Percentiles rank a stretch among this genome's conserved stretches.
Evolutionary conservation across 176 grass and related monocot genomes (phyloP).

Genomic region (Urochloa ruziziensis): DNA sequence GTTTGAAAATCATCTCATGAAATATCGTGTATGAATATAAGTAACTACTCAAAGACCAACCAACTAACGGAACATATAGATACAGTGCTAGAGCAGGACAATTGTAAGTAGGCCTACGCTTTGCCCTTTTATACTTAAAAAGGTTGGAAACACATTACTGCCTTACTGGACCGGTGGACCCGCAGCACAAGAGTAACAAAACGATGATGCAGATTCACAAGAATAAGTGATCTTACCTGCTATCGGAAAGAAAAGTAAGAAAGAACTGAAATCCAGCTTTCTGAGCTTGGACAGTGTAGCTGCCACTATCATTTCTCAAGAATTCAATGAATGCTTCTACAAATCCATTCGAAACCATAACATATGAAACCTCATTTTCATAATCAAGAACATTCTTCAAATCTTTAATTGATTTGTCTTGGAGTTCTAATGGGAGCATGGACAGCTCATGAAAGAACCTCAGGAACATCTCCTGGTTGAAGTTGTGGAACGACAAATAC

Average conservation of each 20-base stretch:
- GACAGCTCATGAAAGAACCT: slow-evolving; percentile 68
- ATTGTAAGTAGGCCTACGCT: not conserved
- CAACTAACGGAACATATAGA: not conserved
- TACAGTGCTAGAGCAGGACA: not conserved
- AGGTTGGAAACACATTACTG: not conserved
- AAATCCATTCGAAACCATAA: slow-evolving; percentile 81
- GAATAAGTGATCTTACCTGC: slow-evolving; percentile 51
- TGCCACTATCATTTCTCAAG: slow-evolving; percentile 52
- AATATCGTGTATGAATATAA: not conserved
- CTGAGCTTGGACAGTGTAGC: slow-evolving; percentile 44
- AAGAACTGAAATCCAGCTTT: slow-evolving; percentile 66
- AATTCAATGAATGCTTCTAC: slow-evolving; percentile 70
- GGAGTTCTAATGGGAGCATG: slow-evolving; percentile 64
- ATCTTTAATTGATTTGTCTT: slow-evolving; percentile 63
- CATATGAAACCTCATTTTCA: slow-evolving; percentile 56
- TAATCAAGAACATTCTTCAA: slow-evolving; percentile 61
- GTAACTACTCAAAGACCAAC: not conserved
- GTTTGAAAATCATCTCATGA: slow-evolving; percentile 1
- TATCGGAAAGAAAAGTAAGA: slow-evolving; percentile 58
- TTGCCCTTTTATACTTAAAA: slow-evolving; percentile 9
- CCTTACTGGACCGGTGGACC: too few species aligned
- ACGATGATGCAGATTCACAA: not conserved
- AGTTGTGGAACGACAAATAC: slow-evolving; percentile 66
- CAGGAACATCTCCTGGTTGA: slow-evolving; percentile 73
- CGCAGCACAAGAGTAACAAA: slow-evolving; percentile 11